Evolutionary conservation across 2,329 filamentous ascomycete genomes (phyloP).

Genomic region (Salinomyces thailandicus): DNA sequence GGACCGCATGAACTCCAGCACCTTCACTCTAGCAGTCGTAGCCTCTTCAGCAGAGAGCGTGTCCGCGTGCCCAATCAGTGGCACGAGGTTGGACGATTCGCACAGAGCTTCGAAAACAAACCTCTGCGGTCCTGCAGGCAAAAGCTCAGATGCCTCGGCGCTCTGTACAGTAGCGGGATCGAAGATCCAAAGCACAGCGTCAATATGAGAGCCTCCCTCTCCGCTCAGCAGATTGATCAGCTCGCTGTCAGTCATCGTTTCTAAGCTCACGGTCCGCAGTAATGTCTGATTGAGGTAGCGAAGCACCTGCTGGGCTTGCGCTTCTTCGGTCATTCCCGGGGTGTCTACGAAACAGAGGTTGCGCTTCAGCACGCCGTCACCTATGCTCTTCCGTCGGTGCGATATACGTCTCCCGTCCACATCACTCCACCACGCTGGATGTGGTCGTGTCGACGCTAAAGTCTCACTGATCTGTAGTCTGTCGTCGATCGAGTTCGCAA

Average conservation of each 20-base stretch:
- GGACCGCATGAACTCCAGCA: constrained; percentile 1
- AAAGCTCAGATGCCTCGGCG: not conserved
- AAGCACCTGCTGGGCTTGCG: constrained; percentile 27
- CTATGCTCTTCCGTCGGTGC: constrained; percentile 56
- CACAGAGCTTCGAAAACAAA: constrained; percentile 39
- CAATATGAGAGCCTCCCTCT: constrained; percentile 71
- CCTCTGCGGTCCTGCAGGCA: constrained; percentile 9
- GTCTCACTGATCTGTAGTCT: constrained; percentile 27
- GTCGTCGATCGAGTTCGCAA: not conserved
- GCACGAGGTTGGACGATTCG: constrained; percentile 70
- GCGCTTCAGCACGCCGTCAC: constrained; percentile 71
- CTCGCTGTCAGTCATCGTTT: constrained; percentile 59
- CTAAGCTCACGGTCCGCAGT: constrained; percentile 50
- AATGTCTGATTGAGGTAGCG: constrained; percentile 62
- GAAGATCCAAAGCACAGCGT: constrained; percentile 75
- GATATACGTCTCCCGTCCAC: constrained; percentile 54
- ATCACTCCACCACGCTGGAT: constrained; percentile 83
- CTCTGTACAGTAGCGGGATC: constrained; percentile 40
- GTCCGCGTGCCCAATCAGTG: constrained; percentile 70
- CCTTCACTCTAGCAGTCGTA: not conserved
- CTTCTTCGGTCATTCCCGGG: constrained; percentile 50
- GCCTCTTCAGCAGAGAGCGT: constrained; percentile 27
- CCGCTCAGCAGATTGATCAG: constrained; percentile 68
- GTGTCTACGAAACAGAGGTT: constrained; percentile 94
- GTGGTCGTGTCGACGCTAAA: constrained; percentile 45